Evolutionary conservation across 1,284 basidiomycete genomes (phyloP).

Genomic region (Microbotryum saponariae): DNA sequence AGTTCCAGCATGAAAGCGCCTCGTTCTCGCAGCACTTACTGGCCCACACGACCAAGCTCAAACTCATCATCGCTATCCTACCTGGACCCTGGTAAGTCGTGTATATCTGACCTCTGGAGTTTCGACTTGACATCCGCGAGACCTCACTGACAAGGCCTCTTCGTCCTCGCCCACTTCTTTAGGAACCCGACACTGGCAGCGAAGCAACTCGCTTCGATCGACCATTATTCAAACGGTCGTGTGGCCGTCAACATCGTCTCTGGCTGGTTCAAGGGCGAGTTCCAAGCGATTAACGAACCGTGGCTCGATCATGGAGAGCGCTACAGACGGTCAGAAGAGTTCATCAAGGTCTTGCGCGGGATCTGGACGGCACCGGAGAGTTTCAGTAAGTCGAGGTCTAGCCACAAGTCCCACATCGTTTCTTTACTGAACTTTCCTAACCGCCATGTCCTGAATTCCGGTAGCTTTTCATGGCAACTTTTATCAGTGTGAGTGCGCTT

Average conservation of each 20-base stretch:
- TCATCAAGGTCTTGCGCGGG: constrained; percentile 17
- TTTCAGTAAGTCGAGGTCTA: neutral
- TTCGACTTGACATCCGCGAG: too few species aligned
- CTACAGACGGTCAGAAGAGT: constrained; percentile 17
- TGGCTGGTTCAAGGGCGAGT: constrained; percentile 23
- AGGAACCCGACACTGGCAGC: constrained; percentile 20
- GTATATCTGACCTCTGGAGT: too few species aligned
- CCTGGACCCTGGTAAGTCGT: constrained; percentile 18
- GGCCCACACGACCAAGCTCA: constrained; percentile 14
- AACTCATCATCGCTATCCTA: constrained; percentile 18
- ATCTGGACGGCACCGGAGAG: constrained; percentile 15
- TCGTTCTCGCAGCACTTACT: constrained; percentile 21
- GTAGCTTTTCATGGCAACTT: constrained; percentile 9
- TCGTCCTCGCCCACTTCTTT: neutral
- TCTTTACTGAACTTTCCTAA: too few species aligned
- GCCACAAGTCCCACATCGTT: too few species aligned
- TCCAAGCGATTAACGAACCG: constrained; percentile 10
- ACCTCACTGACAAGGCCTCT: too few species aligned
- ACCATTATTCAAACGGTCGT: constrained; percentile 14
- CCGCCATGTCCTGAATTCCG: too few species aligned
- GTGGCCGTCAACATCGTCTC: constrained; percentile 22
- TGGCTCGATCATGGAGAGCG: constrained; percentile 24
- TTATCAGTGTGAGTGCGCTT: neutral
- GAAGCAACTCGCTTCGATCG: constrained; percentile 16
- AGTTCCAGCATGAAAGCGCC: constrained; percentile 21